phyloP scores from a whole-genome alignment of 441 rosid genomes.

The Dalechampia spathulata region DNA sequence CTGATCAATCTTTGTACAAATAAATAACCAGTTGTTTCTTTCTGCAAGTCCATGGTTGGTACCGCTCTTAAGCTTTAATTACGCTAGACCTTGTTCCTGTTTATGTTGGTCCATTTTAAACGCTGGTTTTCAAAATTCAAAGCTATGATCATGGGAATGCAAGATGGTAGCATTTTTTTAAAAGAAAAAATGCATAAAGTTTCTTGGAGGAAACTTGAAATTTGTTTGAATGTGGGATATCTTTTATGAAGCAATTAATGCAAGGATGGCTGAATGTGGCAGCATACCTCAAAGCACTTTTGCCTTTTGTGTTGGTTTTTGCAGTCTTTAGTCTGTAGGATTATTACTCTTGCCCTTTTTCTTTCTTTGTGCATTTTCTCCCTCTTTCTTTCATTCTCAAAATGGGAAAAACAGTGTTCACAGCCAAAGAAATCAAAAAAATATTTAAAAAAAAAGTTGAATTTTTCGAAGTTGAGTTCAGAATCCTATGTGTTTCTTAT shows the following conservation, averaged over 20 bases:
- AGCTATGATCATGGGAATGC: no score
- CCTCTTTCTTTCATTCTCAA: neutral
- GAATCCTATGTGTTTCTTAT: conserved; percentile 10
- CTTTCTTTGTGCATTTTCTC: neutral
- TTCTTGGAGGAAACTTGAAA: neutral
- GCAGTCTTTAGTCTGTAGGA: conserved; percentile 5
- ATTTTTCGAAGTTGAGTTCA: neutral
- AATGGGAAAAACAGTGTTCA: no score
- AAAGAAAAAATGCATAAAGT: neutral
- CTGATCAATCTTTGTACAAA: neutral
- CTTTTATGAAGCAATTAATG: conserved; percentile 2
- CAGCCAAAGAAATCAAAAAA: no score
- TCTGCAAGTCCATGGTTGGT: neutral
- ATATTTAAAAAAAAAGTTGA: neutral
- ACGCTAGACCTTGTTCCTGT: neutral
- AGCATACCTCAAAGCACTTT: conserved; percentile 10
- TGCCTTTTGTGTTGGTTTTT: conserved; percentile 1
- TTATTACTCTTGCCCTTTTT: neutral
- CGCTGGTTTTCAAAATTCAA: no score
- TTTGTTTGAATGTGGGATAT: neutral
- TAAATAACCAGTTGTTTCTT: neutral
- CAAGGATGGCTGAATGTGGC: conserved; percentile 1
- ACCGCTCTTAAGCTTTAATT: neutral
- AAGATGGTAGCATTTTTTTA: no score
- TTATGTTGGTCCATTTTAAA: no score